phyloP scores from a whole-genome alignment of 306 rosid genomes.

The Morella rubra region DNA sequence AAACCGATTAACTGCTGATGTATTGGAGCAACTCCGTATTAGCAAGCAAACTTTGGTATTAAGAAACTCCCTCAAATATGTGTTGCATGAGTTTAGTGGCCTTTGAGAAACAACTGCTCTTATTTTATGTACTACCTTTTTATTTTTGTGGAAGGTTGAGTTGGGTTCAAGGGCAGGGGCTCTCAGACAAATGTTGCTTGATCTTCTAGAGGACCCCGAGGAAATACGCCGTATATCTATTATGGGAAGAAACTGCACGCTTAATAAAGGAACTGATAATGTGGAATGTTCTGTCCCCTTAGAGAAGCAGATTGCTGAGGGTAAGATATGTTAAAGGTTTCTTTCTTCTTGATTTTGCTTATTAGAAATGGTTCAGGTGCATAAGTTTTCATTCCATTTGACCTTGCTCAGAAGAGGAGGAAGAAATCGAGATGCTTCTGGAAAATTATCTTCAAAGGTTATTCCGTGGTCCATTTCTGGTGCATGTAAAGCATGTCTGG shows the following conservation, averaged over 20 bases:
- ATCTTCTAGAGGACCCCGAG: conserved; percentile 87
- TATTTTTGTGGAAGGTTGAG: conserved; percentile 68
- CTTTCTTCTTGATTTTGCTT: conserved; percentile 16
- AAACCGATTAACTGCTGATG: conserved; percentile 76
- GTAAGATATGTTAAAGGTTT: conserved; percentile 38
- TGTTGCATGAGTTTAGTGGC: conserved; percentile 14
- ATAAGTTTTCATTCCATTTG: conserved; percentile 25
- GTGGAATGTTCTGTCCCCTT: conserved; percentile 68
- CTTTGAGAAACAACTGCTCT: conserved; percentile 2
- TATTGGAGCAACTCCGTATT: conserved; percentile 91
- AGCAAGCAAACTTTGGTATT: conserved; percentile 97
- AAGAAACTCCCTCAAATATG: conserved; percentile 7
- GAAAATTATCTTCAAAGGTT: conserved; percentile 99
- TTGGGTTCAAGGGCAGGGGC: conserved; percentile 94
- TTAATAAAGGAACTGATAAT: conserved; percentile 50
- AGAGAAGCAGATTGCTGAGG: conserved; percentile 92
- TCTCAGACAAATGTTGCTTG: conserved; percentile 92
- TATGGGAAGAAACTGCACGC: conserved; percentile 84
- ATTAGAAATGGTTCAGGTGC: conserved; percentile 15
- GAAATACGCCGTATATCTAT: conserved; percentile 89
- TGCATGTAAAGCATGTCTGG: background rate
- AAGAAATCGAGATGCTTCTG: conserved; percentile 99
- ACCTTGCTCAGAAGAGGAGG: conserved; percentile 80
- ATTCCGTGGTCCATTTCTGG: conserved; percentile 12
- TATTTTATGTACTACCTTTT: conserved; percentile 13